A percentile compares a stretch with the other conserved stretches of the same genome.
Evolutionary conservation across 352 stramenopile genomes (phyloP).

Genomic region (Globisporangium spiculum): DNA sequence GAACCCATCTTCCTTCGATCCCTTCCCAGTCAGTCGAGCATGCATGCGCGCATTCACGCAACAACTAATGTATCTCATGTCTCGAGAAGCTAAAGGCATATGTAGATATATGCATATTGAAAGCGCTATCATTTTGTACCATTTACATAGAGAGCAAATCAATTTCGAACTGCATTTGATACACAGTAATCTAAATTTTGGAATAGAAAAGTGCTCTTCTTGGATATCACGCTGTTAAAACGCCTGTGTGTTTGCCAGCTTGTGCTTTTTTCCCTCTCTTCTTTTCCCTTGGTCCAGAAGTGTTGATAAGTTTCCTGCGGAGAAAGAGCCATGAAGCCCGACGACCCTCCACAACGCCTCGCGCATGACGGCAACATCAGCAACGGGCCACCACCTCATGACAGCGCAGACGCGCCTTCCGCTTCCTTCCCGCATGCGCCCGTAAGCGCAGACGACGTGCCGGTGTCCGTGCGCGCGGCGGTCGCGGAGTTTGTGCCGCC

Average conservation of each 20-base stretch:
- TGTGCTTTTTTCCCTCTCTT: background rate
- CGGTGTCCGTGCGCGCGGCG: slow-evolving; percentile 11
- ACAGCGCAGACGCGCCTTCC: background rate
- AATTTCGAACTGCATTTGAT: too few species aligned
- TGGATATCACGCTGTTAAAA: background rate
- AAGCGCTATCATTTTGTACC: too few species aligned
- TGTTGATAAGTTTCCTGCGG: background rate
- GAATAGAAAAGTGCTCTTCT: too few species aligned
- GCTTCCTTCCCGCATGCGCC: background rate
- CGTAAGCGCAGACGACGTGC: slow-evolving; percentile 12
- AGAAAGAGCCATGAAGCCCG: background rate
- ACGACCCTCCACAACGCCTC: background rate
- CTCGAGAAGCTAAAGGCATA: too few species aligned
- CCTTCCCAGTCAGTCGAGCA: background rate
- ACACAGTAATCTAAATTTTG: too few species aligned
- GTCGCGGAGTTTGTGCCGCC: slow-evolving; percentile 18
- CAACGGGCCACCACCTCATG: background rate
- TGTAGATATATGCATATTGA: too few species aligned
- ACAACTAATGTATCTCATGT: background rate
- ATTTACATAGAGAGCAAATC: too few species aligned
- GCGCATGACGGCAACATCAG: background rate
- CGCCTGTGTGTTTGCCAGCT: background rate
- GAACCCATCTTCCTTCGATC: slow-evolving; percentile 4
- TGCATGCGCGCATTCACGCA: background rate
- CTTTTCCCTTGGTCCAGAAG: background rate